Evolutionary conservation across 78 protist genomes (phyloP).

Genomic region (Cyanophora paradoxa): DNA sequence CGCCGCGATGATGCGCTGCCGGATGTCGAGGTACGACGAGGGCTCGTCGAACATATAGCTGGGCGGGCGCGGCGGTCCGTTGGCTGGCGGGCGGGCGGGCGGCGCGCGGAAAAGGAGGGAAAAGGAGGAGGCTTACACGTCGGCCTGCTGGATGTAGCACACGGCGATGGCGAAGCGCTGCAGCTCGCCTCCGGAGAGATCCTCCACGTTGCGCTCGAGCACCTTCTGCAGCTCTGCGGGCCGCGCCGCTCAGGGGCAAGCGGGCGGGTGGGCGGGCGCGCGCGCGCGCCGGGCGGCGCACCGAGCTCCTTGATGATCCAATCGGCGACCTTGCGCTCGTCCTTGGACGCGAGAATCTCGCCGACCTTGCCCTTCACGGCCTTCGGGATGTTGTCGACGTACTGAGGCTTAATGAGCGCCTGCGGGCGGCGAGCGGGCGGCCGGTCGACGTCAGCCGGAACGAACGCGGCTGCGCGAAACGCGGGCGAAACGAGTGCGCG

Average conservation of each 20-base stretch:
- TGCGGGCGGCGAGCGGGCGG: not conserved
- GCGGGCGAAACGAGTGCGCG: no score
- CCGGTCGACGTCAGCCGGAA: no score
- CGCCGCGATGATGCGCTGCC: conserved; percentile 97
- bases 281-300: no score
- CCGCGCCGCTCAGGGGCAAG: not conserved
- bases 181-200: conserved; percentile 98
- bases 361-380: conserved; percentile 85
- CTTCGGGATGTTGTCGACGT: conserved; percentile 94
- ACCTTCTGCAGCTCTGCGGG: conserved; percentile 71
- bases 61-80: not conserved
- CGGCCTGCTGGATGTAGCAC: conserved; percentile 42
- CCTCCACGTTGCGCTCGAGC: conserved; percentile 62
- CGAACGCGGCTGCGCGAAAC: no score
- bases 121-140: not conserved
- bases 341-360: conserved; percentile 49
- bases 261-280: no score
- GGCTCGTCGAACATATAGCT: conserved; percentile 99
- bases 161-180: conserved; percentile 97
- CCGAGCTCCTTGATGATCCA: conserved; percentile 27
- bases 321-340: conserved; percentile 45
- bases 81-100: no score
- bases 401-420: conserved; percentile 98
- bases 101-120: no score
- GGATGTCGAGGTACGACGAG: conserved; percentile 94